Evolutionary conservation across 2,329 filamentous ascomycete genomes (phyloP).

Genomic region (Clarireedia paspali): DNA sequence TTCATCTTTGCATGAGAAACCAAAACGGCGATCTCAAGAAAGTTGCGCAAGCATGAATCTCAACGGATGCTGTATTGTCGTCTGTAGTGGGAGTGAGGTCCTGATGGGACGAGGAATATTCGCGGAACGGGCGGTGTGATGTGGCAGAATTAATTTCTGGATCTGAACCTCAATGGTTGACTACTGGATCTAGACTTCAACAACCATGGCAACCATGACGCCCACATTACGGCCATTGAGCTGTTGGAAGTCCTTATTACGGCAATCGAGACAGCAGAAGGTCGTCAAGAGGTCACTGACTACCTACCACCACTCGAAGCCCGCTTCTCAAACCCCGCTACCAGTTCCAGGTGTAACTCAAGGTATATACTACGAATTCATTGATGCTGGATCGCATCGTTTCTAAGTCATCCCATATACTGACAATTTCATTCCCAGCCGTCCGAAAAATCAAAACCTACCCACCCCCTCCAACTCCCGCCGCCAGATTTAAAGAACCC

Average conservation of each 20-base stretch:
- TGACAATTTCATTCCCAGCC: conserved; percentile 14
- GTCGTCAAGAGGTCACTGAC: conserved; percentile 40
- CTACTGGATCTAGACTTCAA: not conserved
- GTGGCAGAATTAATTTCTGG: conserved; percentile 18
- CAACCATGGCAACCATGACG: conserved; percentile 24
- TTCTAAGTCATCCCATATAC: conserved; percentile 2
- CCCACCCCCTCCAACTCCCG: conserved; percentile 48
- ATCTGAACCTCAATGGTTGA: conserved; percentile 11
- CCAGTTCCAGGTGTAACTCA: conserved; percentile 7
- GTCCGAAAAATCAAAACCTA: conserved; percentile 42
- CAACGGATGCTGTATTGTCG: no score
- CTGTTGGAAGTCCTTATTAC: conserved; percentile 59
- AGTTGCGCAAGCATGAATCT: not conserved
- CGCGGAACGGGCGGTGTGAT: conserved; percentile 4
- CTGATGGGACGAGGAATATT: not conserved
- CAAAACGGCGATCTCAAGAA: not conserved
- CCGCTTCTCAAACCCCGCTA: conserved; percentile 13
- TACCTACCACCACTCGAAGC: conserved; percentile 37
- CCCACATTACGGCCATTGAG: conserved; percentile 55
- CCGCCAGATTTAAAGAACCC: conserved; percentile 54
- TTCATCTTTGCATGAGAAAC: conserved; percentile 13
- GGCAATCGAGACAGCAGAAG: conserved; percentile 47
- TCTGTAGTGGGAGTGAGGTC: not conserved
- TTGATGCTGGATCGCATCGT: conserved; percentile 11
- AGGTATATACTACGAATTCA: conserved; percentile 7